These are phyloP conservation scores for Aaosphaeria pasadenensis DNA, from an alignment of 2,329 filamentous ascomycete species.

Conservation along the genomic window DNA sequence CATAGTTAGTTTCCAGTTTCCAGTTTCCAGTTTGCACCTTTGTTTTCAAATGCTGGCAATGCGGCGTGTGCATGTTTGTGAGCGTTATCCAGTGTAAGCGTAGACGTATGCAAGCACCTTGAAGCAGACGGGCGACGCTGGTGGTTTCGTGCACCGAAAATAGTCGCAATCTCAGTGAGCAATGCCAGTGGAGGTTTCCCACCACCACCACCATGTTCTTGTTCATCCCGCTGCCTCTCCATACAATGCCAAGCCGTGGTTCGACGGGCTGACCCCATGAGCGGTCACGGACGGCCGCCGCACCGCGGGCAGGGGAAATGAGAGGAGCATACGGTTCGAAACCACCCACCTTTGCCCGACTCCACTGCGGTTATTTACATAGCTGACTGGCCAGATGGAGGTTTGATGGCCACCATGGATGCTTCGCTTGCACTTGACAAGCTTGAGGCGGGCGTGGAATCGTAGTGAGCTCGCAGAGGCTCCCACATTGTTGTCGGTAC, in stretches of 20 bases:
- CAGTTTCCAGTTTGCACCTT: background rate
- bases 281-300: background rate
- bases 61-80: too few relatives aligned
- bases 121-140: constrained; percentile 34
- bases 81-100: background rate
- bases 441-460: constrained; percentile 9
- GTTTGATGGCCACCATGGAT: constrained; percentile 37
- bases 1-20: background rate
- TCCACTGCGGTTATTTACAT: constrained; percentile 24
- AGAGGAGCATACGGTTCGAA: constrained; percentile 27
- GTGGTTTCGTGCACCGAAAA: constrained; percentile 33
- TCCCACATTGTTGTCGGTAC: too few relatives aligned
- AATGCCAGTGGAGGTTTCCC: constrained; percentile 16
- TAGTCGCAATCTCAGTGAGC: constrained; percentile 23
- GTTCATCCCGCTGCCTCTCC: constrained; percentile 11
- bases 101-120: constrained; percentile 7
- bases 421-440: constrained; percentile 5
- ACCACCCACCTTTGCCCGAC: constrained; percentile 11
- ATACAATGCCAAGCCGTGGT: constrained; percentile 33
- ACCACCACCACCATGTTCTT: too few relatives aligned
- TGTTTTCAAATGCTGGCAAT: too few relatives aligned
- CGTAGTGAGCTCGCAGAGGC: background rate
- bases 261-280: constrained; percentile 13
- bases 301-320: constrained; percentile 23
- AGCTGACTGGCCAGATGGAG: constrained; percentile 12